A percentile compares a stretch with the other conserved stretches of the same genome.
These are phyloP conservation scores for Stachybotrys chartarum DNA, from an alignment of 2,329 filamentous ascomycete species.

Conservation along the genomic window DNA sequence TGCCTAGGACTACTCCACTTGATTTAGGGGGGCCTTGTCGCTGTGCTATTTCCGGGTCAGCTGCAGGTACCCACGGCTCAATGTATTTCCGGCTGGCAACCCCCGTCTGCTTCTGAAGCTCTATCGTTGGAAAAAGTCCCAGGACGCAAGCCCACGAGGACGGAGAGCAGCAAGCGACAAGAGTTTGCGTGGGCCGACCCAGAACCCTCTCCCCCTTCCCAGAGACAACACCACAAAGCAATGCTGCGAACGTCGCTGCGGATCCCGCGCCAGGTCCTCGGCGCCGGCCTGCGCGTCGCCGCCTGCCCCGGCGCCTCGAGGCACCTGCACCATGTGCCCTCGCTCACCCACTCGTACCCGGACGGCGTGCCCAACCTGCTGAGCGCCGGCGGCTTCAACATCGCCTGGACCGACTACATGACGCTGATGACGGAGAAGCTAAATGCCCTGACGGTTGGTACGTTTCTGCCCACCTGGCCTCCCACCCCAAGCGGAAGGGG, in stretches of 20 bases:
- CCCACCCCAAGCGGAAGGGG: slow-evolving; percentile 5
- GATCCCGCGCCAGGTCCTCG: slow-evolving; percentile 35
- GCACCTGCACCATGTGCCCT: slow-evolving; percentile 40
- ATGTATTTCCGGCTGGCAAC: slow-evolving; percentile 9
- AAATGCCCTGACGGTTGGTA: slow-evolving; percentile 68
- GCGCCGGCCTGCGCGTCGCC: slow-evolving; percentile 23
- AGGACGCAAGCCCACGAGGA: not conserved
- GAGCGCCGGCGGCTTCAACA: slow-evolving; percentile 59
- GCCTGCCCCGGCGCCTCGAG: slow-evolving; percentile 25
- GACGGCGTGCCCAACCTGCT: slow-evolving; percentile 62
- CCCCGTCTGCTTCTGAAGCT: not conserved
- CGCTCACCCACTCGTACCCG: slow-evolving; percentile 37
- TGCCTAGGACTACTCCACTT: no score
- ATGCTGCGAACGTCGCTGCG: slow-evolving; percentile 50
- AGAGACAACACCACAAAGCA: slow-evolving; percentile 11
- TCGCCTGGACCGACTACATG: slow-evolving; percentile 83
- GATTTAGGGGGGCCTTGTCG: not conserved
- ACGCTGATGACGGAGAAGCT: slow-evolving; percentile 64
- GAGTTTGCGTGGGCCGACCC: not conserved
- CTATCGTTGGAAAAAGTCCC: not conserved
- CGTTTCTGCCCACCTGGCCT: slow-evolving; percentile 16
- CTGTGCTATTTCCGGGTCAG: not conserved
- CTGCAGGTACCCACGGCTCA: slow-evolving; percentile 5
- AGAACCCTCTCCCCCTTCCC: not conserved
- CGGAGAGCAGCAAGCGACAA: no score